Base-by-base conservation (phyloP, 371 early-diverging fungal species). In the Mortierella sp. region DNA sequence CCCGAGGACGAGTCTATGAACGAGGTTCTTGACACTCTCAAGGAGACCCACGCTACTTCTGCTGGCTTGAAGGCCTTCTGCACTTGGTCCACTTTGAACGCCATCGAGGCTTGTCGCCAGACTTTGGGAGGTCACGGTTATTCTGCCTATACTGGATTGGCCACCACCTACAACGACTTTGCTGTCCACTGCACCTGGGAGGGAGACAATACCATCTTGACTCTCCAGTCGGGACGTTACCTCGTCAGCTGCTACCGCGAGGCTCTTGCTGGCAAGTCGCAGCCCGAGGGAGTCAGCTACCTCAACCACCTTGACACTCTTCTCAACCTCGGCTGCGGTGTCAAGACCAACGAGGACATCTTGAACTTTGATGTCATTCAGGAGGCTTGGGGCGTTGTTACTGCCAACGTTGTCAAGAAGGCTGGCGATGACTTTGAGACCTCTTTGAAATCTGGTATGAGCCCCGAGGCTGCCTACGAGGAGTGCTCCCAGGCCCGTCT, bases 161-260 rank as follows among this genome's bases (percentile, higher is more conserved):
- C 98, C 71, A 91, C 91, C 64, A 93, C 96, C 86, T 96, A 96
- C 90, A 91, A 93, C 75, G 97, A 97, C 89, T 97, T 97, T 89
- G 96, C 97, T 69, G 97, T 97, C 40, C 97, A 97, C 80, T 97
- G 97, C 89, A 97, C 98, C 50, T 97, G 97, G 98, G 97, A 96
- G 86, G 96, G 96, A 79, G 96, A 96, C 88, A 97, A 97, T 85
- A 97, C 97, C 74, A 96, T 98, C 71, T 89, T 97, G 86, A 96
- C 96, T 5, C 92, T 97, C 72, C 98, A 98, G 83, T 91, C 95
- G 50, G 97, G 97, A 69, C 94, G 98, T 76, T 98, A 96, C 83
- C 90, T 98, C 75, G 94, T 98, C 71, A 90, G 91, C 77, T 94
- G 95, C 71, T 96, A 95, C 84, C 93, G 94, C 44, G 96, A 96